A percentile compares a stretch with the other conserved stretches of the same genome.
phyloP scores from a whole-genome alignment of 2,329 filamentous ascomycete genomes.

The Karstenula rhodostoma region DNA sequence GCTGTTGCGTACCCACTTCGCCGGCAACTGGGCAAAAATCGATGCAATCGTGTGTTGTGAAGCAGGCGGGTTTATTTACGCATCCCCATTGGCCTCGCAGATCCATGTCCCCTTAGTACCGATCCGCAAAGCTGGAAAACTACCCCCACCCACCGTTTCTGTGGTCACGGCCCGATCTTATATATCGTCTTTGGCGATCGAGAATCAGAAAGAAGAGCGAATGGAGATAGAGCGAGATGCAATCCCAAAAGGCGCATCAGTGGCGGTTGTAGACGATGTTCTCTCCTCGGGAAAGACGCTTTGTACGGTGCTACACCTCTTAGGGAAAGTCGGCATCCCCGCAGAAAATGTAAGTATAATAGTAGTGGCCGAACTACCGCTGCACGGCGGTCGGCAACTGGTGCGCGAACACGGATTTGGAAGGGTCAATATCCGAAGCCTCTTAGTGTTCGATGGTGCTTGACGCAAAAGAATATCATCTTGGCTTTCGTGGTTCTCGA shows the following conservation, averaged over 20 bases:
- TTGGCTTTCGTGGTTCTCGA: background rate
- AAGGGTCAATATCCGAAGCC: constrained; percentile 58
- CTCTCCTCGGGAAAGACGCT: constrained; percentile 65
- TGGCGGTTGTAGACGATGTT: constrained; percentile 69
- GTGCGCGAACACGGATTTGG: constrained; percentile 61
- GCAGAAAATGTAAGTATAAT: constrained; percentile 57
- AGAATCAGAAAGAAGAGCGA: constrained; percentile 35
- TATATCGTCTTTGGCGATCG: constrained; percentile 58
- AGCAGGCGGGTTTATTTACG: constrained; percentile 65
- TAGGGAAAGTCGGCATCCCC: constrained; percentile 55
- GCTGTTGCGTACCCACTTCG: constrained; percentile 59
- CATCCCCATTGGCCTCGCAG: constrained; percentile 57
- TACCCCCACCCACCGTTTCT: constrained; percentile 64
- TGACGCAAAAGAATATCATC: constrained; percentile 20
- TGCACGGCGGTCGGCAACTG: constrained; percentile 60
- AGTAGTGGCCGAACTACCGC: constrained; percentile 66
- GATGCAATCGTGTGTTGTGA: constrained; percentile 63
- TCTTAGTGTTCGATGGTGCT: constrained; percentile 60
- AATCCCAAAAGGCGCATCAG: constrained; percentile 51
- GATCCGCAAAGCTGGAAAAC: constrained; percentile 65
- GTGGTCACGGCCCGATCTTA: constrained; percentile 59
- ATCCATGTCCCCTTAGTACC: constrained; percentile 55
- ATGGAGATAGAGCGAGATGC: constrained; percentile 61
- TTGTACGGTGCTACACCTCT: constrained; percentile 60
- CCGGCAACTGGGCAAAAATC: constrained; percentile 58